These are phyloP conservation scores for Botrytis squamosa DNA, from an alignment of 2,329 filamentous ascomycete species.

Conservation along the genomic window DNA sequence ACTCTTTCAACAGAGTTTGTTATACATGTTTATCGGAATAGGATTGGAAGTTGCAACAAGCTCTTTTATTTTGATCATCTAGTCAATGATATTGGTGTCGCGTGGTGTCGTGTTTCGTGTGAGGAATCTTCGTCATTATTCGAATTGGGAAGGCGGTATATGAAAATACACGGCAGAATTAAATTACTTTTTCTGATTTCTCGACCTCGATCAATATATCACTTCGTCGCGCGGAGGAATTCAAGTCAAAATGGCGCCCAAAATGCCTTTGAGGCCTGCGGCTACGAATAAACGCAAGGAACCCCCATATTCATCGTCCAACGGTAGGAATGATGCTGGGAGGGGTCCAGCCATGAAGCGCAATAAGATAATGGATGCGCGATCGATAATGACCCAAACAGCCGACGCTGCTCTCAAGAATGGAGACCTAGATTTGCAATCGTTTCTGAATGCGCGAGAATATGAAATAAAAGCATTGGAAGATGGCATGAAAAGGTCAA, in stretches of 20 bases:
- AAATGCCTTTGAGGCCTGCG: slow-evolving; percentile 30
- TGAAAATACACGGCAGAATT: not conserved
- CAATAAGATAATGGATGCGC: slow-evolving; percentile 45
- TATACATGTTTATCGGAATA: not conserved
- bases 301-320: slow-evolving; percentile 28
- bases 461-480: slow-evolving; percentile 88
- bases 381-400: slow-evolving; percentile 47
- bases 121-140: not conserved
- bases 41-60: not conserved
- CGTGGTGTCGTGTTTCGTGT: slow-evolving; percentile 12
- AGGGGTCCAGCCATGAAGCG: slow-evolving; percentile 41
- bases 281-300: slow-evolving; percentile 34
- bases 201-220: not conserved
- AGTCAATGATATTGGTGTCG: not conserved
- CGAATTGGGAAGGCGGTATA: not conserved
- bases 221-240: not conserved
- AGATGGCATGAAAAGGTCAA: slow-evolving; percentile 74
- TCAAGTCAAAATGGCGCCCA: not conserved
- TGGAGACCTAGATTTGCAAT: slow-evolving; percentile 81
- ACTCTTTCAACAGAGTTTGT: not conserved
- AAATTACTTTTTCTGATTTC: slow-evolving; percentile 2
- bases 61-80: not conserved
- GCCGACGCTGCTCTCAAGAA: slow-evolving; percentile 48
- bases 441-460: slow-evolving; percentile 81
- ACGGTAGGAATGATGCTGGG: slow-evolving; percentile 19